Evolutionary conservation across 2,329 filamentous ascomycete genomes (phyloP).

Genomic region (Coleophoma crateriformis): DNA sequence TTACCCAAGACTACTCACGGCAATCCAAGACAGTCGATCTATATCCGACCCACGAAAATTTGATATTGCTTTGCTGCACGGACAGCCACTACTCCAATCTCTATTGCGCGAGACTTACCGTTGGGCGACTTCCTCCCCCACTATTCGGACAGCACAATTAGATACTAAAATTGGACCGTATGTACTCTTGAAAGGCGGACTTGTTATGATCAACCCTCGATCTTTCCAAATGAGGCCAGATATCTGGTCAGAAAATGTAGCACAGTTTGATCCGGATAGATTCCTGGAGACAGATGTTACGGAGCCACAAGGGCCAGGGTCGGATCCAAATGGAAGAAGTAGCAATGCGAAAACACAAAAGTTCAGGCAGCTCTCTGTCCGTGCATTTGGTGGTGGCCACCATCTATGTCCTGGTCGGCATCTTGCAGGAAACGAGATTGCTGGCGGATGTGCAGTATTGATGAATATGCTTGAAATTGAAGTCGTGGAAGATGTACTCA

Average conservation of each 20-base stretch:
- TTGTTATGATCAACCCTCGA: not conserved
- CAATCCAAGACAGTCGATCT: not conserved
- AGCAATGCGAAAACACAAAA: not conserved
- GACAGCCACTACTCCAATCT: not conserved
- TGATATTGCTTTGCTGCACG: not conserved
- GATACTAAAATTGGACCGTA: not conserved
- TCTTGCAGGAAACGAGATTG: not conserved
- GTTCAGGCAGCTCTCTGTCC: not conserved
- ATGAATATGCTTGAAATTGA: not conserved
- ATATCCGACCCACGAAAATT: not conserved
- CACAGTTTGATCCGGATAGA: not conserved
- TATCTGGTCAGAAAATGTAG: not conserved
- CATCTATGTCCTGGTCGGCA: constrained; percentile 1
- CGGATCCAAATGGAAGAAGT: not conserved
- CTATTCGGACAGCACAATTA: not conserved
- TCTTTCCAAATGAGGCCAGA: not conserved
- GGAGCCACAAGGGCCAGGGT: not conserved
- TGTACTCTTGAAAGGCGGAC: not conserved
- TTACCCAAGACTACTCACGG: not conserved
- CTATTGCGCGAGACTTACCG: not conserved
- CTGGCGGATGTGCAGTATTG: not conserved
- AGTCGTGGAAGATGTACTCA: not conserved
- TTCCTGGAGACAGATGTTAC: not conserved
- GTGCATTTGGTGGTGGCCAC: not conserved
- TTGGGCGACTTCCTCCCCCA: not conserved